Evolutionary conservation across 192 early-diverging fungal species (phyloP).

Genomic region (Podila clonocystis): DNA sequence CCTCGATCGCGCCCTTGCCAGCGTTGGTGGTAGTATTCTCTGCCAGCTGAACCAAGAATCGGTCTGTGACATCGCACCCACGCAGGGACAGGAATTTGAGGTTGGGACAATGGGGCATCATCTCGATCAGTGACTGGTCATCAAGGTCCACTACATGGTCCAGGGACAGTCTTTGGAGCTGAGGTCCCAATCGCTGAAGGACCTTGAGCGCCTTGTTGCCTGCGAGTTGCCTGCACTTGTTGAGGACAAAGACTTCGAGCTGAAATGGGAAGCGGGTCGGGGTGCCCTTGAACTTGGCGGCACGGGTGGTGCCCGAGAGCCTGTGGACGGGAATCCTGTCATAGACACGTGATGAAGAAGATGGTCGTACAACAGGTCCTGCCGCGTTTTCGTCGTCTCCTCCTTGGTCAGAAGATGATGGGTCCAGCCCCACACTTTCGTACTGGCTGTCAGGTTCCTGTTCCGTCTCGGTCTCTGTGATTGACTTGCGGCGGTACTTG

Average conservation of each 20-base stretch:
- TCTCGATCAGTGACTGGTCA: constrained; percentile 5
- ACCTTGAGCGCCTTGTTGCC: constrained; percentile 7
- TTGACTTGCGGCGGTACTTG: constrained; percentile 4
- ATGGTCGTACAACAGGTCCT: neutral
- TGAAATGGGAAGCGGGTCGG: constrained; percentile 24
- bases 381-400: neutral
- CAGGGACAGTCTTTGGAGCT: constrained; percentile 10
- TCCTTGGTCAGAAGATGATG: neutral
- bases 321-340: constrained; percentile 14
- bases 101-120: constrained; percentile 25
- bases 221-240: constrained; percentile 9
- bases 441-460: constrained; percentile 11
- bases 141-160: constrained; percentile 20
- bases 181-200: constrained; percentile 16
- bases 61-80: constrained; percentile 19
- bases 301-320: constrained; percentile 18
- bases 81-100: constrained; percentile 5
- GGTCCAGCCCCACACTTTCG: constrained; percentile 1
- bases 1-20: neutral
- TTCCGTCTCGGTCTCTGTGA: constrained; percentile 45
- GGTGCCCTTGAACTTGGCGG: constrained; percentile 40
- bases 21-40: neutral
- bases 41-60: neutral
- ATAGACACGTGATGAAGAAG: neutral
- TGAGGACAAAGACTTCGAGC: constrained; percentile 20